Evolutionary conservation across 2,329 filamentous ascomycete genomes (phyloP), one percentile per base, ranked within the genome.

Genomic region (Chaetomium strumarium): DNA sequence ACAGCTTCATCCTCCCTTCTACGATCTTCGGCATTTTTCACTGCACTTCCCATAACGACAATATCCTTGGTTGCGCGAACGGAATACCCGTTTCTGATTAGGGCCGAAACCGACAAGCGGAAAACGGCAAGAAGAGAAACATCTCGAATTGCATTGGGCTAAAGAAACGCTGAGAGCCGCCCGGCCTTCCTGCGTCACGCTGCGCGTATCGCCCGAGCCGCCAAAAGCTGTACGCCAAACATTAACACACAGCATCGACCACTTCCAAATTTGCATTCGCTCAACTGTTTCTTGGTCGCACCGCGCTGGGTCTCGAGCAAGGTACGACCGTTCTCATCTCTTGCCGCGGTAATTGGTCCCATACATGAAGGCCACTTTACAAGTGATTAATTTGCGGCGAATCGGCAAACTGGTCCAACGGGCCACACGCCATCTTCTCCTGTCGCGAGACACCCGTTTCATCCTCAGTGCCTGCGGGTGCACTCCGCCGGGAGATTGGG

Each of bases 381-480:
- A 49, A 49, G 56, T 53, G 53, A 53, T 60, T 53, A 58, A 55
- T 50, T 52, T 49, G 53, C 55, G 55, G 55, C 60, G 58, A 58
- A 60, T 60, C 57, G 55, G 55, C 53, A 57, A 40, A 47, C 49
- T 49, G 16, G 43, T 10, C 51, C 34, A 24, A 52, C 31, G 24
- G 48, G 57, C 60, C 58, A 58, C 58, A 58, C 53, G 52, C 53
- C 34, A 30, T 39, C 49, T 53, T 48, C 39, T 47, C 24, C 49
- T 16, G 49, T 59, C 46, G 55, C 52, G 48, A 55, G 37, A 53
- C 30, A 39, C 34, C 29, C 20, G 52, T 53, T 56, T 49, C 40
- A 40, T 46, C 52, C 52, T 53, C 52, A 39, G 53, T 39, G 43
- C 46, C 50, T 45, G 49, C 53, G 31, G 24, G 24, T 7, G 24